phyloP scores from a whole-genome alignment of 2,329 filamentous ascomycete species.

The Ramularia endophylla region DNA sequence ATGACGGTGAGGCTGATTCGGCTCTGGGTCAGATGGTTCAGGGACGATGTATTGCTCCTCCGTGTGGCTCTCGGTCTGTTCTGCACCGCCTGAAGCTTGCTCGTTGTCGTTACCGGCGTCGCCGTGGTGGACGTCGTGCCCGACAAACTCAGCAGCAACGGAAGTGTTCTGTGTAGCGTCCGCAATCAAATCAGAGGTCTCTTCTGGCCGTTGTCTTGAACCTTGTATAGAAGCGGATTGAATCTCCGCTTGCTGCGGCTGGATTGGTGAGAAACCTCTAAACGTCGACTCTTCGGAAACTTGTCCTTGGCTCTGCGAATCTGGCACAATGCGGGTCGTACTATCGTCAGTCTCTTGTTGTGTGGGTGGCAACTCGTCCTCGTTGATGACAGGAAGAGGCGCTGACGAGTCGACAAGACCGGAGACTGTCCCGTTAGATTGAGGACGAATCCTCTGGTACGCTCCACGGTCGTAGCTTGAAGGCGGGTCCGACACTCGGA shows the following conservation, averaged over 20 bases:
- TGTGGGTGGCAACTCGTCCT: too few species aligned
- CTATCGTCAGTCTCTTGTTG: constrained; percentile 11
- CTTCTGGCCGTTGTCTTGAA: too few species aligned
- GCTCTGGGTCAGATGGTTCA: too few species aligned
- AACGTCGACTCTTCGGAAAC: constrained; percentile 12
- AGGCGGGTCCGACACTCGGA: constrained; percentile 20
- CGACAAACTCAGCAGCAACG: background rate
- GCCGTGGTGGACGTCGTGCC: background rate
- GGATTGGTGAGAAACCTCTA: constrained; percentile 8
- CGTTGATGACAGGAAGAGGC: background rate
- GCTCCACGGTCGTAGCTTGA: constrained; percentile 23
- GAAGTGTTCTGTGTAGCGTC: background rate
- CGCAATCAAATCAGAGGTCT: too few species aligned
- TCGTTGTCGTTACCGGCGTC: background rate
- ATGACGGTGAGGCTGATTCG: too few species aligned
- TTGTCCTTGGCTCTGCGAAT: constrained; percentile 19
- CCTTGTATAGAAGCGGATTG: background rate
- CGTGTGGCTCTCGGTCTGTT: too few species aligned
- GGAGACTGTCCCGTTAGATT: background rate
- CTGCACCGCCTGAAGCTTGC: background rate
- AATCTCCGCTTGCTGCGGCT: background rate
- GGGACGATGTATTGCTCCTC: too few species aligned
- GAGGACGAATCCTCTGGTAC: constrained; percentile 15
- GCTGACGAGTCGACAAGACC: background rate
- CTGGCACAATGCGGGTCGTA: constrained; percentile 13